phyloP scores from a whole-genome alignment of 2,329 filamentous ascomycete species.

The Pseudogymnoascus sp. region DNA sequence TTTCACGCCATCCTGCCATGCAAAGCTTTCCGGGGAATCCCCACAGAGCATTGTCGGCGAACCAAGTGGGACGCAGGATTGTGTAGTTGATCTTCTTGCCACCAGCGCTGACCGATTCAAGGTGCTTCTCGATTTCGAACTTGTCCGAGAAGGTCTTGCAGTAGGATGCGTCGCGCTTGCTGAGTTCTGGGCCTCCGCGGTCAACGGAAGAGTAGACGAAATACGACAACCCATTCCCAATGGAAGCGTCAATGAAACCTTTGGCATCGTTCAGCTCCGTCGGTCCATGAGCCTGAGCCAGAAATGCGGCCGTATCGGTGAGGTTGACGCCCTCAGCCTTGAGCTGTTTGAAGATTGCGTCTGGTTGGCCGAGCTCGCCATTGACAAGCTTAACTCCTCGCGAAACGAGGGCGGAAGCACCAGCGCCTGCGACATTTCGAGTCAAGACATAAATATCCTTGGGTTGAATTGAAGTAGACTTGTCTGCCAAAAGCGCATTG shows the following conservation, averaged over 20 bases:
- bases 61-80: conserved; percentile 46
- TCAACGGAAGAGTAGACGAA: conserved; percentile 53
- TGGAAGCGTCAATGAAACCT: conserved; percentile 40
- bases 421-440: conserved; percentile 39
- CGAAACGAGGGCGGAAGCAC: conserved; percentile 39
- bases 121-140: conserved; percentile 46
- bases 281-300: conserved; percentile 22
- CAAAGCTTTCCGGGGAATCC: conserved; percentile 22
- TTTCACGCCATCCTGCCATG: conserved; percentile 26
- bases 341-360: conserved; percentile 38
- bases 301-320: conserved; percentile 44
- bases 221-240: conserved; percentile 41
- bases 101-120: conserved; percentile 35
- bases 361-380: conserved; percentile 46
- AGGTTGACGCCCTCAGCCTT: conserved; percentile 38
- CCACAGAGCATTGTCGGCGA: conserved; percentile 39
- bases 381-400: conserved; percentile 44
- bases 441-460: conserved; percentile 52
- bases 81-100: conserved; percentile 40
- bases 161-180: conserved; percentile 37
- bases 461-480: conserved; percentile 15
- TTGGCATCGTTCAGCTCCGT: conserved; percentile 42
- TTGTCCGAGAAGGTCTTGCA: conserved; percentile 49
- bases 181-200: conserved; percentile 39
- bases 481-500: conserved; percentile 31